Conservation (phyloP, 2,329 filamentous ascomycete species). For the Cladosporium halotolerans region DNA sequence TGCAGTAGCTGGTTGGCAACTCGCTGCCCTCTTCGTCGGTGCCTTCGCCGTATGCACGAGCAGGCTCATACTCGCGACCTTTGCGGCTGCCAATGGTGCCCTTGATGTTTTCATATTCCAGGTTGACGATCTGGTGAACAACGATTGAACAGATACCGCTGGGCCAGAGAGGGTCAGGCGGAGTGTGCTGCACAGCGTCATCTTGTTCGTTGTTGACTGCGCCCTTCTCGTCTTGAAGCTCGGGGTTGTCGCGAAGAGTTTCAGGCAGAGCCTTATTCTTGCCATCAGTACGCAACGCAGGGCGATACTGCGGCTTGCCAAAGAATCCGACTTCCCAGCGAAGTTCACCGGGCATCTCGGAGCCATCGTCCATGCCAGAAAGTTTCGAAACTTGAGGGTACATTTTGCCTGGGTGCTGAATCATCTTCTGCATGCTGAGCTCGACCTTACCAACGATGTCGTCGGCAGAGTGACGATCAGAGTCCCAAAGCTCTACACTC, state of each 20-base stretch:
- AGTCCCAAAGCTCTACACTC: slow-evolving; percentile 93
- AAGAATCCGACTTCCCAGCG: slow-evolving; percentile 97
- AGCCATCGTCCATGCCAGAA: slow-evolving; percentile 73
- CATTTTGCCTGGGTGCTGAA: slow-evolving; percentile 89
- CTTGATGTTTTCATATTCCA: slow-evolving; percentile 86
- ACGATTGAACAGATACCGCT: slow-evolving; percentile 81
- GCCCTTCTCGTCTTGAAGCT: slow-evolving; percentile 84
- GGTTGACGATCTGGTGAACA: slow-evolving; percentile 89
- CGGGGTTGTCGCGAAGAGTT: slow-evolving; percentile 64
- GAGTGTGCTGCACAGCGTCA: slow-evolving; percentile 81
- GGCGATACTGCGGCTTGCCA: slow-evolving; percentile 79
- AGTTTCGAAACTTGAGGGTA: slow-evolving; percentile 82
- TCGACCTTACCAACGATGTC: slow-evolving; percentile 95
- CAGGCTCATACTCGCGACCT: slow-evolving; percentile 82
- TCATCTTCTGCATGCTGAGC: slow-evolving; percentile 87
- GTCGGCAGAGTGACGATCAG: slow-evolving; percentile 83
- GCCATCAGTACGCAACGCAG: slow-evolving; percentile 78
- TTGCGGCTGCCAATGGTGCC: slow-evolving; percentile 76
- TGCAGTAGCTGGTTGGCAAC: slow-evolving; percentile 89
- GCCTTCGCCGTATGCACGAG: slow-evolving; percentile 74
- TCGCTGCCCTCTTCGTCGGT: slow-evolving; percentile 76
- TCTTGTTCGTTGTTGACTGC: slow-evolving; percentile 65
- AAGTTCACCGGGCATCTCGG: slow-evolving; percentile 84
- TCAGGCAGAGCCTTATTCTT: slow-evolving; percentile 72
- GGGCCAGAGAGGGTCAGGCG: slow-evolving; percentile 93